phyloP scores from a whole-genome alignment of 805 yeast genomes.

The Monosporozyma yasuniensis region DNA sequence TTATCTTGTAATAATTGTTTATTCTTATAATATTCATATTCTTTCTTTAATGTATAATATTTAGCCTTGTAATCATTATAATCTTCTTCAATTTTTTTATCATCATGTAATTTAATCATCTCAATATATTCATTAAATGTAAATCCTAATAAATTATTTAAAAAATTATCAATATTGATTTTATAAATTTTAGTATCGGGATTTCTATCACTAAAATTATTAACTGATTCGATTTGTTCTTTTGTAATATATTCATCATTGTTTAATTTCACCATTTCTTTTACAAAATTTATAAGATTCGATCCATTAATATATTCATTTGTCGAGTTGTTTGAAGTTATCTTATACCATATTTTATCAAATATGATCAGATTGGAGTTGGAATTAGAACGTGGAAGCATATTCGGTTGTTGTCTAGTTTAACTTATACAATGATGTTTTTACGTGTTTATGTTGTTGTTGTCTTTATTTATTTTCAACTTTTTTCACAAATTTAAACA shows the following conservation, averaged over 20 bases:
- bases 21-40: constrained; percentile 23
- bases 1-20: constrained; percentile 5
- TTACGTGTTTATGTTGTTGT: no score
- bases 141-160: constrained; percentile 27
- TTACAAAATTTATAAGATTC: constrained; percentile 20
- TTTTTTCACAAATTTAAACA: no score
- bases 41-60: constrained; percentile 21
- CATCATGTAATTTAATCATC: neutral
- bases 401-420: no score
- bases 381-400: no score
- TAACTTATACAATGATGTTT: no score
- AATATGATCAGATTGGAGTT: no score
- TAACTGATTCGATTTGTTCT: constrained; percentile 13
- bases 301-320: constrained; percentile 23
- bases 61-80: constrained; percentile 15
- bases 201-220: constrained; percentile 25
- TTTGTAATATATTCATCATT: neutral
- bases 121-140: constrained; percentile 12
- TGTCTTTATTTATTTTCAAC: no score
- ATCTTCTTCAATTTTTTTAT: constrained; percentile 10
- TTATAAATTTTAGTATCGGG: constrained; percentile 27
- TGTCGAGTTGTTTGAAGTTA: constrained; percentile 11
- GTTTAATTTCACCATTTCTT: neutral
- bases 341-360: constrained; percentile 20
- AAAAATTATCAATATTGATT: constrained; percentile 22